Evolutionary conservation across 2,329 filamentous ascomycete species (phyloP), one percentile per base, ranked within the genome.

Genomic region (Fonsecaea pedrosoi): DNA sequence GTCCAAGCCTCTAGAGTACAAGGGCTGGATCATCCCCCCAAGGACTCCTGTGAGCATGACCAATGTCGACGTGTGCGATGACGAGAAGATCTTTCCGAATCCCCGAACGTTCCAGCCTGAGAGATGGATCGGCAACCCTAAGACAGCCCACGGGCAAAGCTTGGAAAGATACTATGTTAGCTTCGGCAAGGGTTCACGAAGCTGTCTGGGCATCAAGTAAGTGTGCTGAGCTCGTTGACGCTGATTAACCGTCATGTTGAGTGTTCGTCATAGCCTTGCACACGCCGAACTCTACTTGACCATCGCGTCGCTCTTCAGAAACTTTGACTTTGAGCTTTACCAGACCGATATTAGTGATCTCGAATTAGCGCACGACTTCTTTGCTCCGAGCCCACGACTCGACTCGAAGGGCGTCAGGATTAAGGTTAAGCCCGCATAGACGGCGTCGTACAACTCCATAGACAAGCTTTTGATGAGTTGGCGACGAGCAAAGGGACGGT

Each of bases 151-250:
- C 48, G 69, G 71, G 10, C 53, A 55, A 1, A 60, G 54, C 12
- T 64, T 68, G 8, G 71, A 79, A 4, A 73, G 78, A 34, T 80
- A 78, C 58, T 65, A 80, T 35, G 74, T 81, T 8, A 67, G 77
- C 0, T 82, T 82, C 62, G 75, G 74, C 40, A 76, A 75, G 42
- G 82, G 82, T 0, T 78, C 76, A 2, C 73, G 82, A 18, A 78
- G 79, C 72, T 85, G 83, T 65, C 74, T 81, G 8, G 83, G 83
- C 15, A 80, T 81, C 54, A 81, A 83, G 69, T 59, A 59, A 59
- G 56, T 21, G 18, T 55, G 34, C 10, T 25, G 25, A 25, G 25
- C 25, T 25, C 25, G 25, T 25, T 25, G 25, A 25, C 2, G 25
- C 25, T 25, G 25, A 25, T 25, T 2, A 25, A 25, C 25, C 25